Evolutionary conservation across 192 early-diverging fungal genomes (phyloP).

Genomic region (Backusella circina): DNA sequence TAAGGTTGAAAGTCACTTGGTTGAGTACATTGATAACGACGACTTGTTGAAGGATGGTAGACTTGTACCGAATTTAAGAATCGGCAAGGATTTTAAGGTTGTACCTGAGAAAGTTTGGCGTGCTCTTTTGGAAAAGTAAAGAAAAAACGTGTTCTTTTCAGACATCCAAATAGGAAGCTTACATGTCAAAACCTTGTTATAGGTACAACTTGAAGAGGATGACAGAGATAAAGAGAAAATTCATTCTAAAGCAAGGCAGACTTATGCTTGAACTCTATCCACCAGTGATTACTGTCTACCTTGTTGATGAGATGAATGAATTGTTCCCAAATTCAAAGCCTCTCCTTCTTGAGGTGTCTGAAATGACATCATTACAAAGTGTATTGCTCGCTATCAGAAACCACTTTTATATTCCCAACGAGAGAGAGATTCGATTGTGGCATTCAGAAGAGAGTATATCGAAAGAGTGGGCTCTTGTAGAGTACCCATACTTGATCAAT

Average conservation of each 20-base stretch:
- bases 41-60: conserved; percentile 22
- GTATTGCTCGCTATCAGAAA: background rate
- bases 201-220: background rate
- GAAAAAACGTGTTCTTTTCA: no score
- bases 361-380: background rate
- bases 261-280: background rate
- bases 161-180: no score
- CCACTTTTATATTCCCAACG: background rate
- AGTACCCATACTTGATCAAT: background rate
- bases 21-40: no score
- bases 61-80: conserved; percentile 31
- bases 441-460: background rate
- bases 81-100: conserved; percentile 28
- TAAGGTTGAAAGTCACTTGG: no score
- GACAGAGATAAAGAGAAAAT: background rate
- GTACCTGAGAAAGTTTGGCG: conserved; percentile 46
- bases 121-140: conserved; percentile 40
- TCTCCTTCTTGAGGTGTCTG: background rate
- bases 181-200: no score
- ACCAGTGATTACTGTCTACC: background rate
- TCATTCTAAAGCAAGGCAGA: background rate
- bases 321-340: background rate
- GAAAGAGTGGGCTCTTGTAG: background rate
- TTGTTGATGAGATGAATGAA: no score
- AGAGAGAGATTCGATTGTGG: background rate